phyloP scores from a whole-genome alignment of 1,284 basidiomycete species.

The Sphaerobolus stellatus region DNA sequence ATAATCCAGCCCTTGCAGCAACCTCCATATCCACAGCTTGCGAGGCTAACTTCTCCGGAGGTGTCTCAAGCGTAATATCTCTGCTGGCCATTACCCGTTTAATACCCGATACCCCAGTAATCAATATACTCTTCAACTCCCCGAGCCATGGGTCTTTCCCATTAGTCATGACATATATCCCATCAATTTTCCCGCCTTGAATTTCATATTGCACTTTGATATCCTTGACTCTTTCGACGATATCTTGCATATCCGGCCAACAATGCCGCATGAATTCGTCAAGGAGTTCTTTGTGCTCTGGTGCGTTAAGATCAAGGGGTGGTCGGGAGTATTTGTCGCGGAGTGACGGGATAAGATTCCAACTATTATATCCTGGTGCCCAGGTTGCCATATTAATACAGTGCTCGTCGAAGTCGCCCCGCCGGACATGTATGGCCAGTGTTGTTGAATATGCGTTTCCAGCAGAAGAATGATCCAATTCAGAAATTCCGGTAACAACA shows the following conservation, averaged over 20 bases:
- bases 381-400: constrained; percentile 32
- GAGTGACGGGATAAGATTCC: constrained; percentile 43
- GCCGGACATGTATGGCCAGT: constrained; percentile 37
- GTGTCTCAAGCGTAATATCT: constrained; percentile 39
- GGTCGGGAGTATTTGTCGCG: constrained; percentile 34
- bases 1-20: constrained; percentile 46
- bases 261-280: constrained; percentile 44
- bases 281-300: constrained; percentile 25
- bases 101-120: constrained; percentile 32
- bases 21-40: constrained; percentile 56
- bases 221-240: constrained; percentile 42
- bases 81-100: constrained; percentile 44
- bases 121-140: constrained; percentile 40
- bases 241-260: constrained; percentile 46
- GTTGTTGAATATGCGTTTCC: not conserved
- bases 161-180: constrained; percentile 59
- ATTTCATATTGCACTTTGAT: constrained; percentile 30
- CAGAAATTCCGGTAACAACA: constrained; percentile 26
- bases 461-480: not conserved
- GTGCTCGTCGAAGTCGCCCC: constrained; percentile 37
- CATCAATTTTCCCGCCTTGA: constrained; percentile 24
- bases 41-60: constrained; percentile 47
- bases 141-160: constrained; percentile 37
- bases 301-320: constrained; percentile 19
- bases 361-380: constrained; percentile 38